Percentiles rank a stretch among this genome's conserved stretches.
phyloP scores from a whole-genome alignment of 257 asterid species.

The Ilex asprella region DNA sequence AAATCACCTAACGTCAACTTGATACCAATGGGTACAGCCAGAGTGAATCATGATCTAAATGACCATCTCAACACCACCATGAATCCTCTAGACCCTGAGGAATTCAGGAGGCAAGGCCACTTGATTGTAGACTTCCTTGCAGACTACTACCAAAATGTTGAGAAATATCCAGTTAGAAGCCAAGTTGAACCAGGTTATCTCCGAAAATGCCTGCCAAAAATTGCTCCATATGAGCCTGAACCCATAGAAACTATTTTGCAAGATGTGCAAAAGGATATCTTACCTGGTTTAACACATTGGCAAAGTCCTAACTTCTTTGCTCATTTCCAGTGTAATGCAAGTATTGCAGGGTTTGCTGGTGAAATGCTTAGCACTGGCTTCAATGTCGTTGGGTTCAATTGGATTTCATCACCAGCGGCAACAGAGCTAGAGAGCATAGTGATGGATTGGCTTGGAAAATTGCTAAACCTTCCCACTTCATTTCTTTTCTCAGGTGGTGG shows the following conservation, averaged over 20 bases:
- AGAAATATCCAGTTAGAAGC: slow-evolving; percentile 61
- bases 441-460: slow-evolving; percentile 75
- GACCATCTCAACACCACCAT: neutral
- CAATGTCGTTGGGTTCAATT: slow-evolving; percentile 71
- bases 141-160: slow-evolving; percentile 66
- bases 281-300: slow-evolving; percentile 23
- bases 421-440: slow-evolving; percentile 80
- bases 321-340: slow-evolving; percentile 54
- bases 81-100: slow-evolving; percentile 1
- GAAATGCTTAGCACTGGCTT: slow-evolving; percentile 68
- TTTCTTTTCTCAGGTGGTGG: slow-evolving; percentile 39
- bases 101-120: slow-evolving; percentile 60
- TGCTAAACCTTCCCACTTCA: slow-evolving; percentile 52
- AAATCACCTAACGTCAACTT: too few species aligned
- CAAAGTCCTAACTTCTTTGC: too few species aligned
- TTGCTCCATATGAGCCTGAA: slow-evolving; percentile 56
- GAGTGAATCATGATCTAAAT: neutral
- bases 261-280: slow-evolving; percentile 36
- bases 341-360: slow-evolving; percentile 69
- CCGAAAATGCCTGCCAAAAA: slow-evolving; percentile 39
- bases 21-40: too few species aligned
- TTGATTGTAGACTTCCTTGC: slow-evolving; percentile 62
- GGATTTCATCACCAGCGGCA: slow-evolving; percentile 80
- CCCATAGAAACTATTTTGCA: slow-evolving; percentile 47
- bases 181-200: slow-evolving; percentile 75